Conservation (phyloP, 2,329 filamentous ascomycete genomes). For the Xylariaceae sp. region DNA sequence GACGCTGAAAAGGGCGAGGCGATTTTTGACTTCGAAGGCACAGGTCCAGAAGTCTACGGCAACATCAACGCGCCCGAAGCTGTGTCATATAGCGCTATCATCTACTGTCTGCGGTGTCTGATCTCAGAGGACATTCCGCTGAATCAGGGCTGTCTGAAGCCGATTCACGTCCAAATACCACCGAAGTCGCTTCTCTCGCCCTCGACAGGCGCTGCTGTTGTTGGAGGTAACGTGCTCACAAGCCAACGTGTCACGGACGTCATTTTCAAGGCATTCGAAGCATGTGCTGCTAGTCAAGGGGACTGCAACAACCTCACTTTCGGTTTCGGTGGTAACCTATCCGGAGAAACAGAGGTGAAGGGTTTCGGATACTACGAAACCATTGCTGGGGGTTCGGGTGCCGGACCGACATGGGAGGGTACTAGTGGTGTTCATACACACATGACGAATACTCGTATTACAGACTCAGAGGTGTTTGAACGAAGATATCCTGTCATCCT, state of each 20-base stretch:
- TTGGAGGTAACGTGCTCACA: conserved; percentile 74
- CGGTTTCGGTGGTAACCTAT: conserved; percentile 64
- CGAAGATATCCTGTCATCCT: conserved; percentile 68
- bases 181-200: conserved; percentile 66
- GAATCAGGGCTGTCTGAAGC: conserved; percentile 72
- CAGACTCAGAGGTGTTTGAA: conserved; percentile 70
- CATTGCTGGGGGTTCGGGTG: conserved; percentile 69
- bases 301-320: conserved; percentile 78
- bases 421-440: conserved; percentile 68
- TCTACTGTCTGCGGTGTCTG: conserved; percentile 72
- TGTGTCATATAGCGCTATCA: conserved; percentile 73
- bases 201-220: conserved; percentile 68
- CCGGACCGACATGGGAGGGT: conserved; percentile 65
- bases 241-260: conserved; percentile 73
- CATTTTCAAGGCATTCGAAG: conserved; percentile 69
- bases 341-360: conserved; percentile 50
- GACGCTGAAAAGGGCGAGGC: conserved; percentile 69
- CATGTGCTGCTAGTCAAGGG: conserved; percentile 69
- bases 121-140: conserved; percentile 73
- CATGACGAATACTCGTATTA: conserved; percentile 77
- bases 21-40: conserved; percentile 70
- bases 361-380: conserved; percentile 81
- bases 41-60: conserved; percentile 68
- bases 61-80: conserved; percentile 75
- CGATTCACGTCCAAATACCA: conserved; percentile 66